Base-by-base conservation (phyloP, 331 rosid genomes). In the Rhamnella rubrinervis region DNA sequence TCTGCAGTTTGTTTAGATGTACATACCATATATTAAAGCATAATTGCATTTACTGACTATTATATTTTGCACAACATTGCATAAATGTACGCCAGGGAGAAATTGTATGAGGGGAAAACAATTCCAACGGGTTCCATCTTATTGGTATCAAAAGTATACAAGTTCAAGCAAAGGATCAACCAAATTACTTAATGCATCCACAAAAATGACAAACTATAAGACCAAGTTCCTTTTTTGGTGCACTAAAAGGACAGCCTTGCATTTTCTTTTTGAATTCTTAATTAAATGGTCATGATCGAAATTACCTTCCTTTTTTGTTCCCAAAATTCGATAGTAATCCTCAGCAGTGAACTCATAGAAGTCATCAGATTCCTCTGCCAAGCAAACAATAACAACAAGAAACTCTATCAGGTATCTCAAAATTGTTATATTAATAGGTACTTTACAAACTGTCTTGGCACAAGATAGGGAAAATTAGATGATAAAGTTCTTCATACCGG, bases 321-420 rank as follows among this genome's bases (percentile, higher is more conserved):
- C 81, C 73, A 82, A 72, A n/a, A 87, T 44, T 63, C 85, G 86
- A 72, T 71, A 77, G 77, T 92, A 92, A 75, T 92, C 97, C 70
- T 84, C 92, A 0, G 95, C 75, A 4, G 96, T 85, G 65, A 92
- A 92, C 81, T 92, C 97, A 55, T 82, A 92, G 79, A 87, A 83
- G 26, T 82, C 93, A 35, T 84, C 90, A 4, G 82, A 15, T 83
- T 80, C 93, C 68, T 82, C 97, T 82, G 80, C 87, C 61, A 61
- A 64, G 35, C 44, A 51, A 51, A 73, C 64, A 46, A 67, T 38
- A 61, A 66, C 35, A 38, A 40, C 20, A 23, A 25, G 51, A 61
- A 50, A 75, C 40, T 59, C 31, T 16, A 68, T 62, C 11, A 39
- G 56, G 60, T 12, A 63, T 61, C 14, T n/a, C 4, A 59, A 65